These are phyloP conservation scores for Kazachstania kunashirensis DNA, from an alignment of 805 yeast species.

Conservation along the genomic window DNA sequence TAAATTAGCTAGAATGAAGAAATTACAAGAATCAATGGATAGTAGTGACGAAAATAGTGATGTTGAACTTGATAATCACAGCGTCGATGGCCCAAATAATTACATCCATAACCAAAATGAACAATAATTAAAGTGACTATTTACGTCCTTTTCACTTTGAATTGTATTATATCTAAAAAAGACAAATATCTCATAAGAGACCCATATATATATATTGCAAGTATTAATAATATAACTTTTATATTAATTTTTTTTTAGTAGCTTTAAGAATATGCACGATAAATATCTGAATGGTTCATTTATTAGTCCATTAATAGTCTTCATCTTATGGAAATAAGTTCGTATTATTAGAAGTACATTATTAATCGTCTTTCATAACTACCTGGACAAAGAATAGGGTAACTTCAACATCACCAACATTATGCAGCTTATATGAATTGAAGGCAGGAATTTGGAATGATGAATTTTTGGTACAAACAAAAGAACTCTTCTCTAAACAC, in stretches of 20 bases:
- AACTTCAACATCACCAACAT: constrained; percentile 47
- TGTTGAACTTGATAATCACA: not conserved
- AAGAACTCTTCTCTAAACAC: constrained; percentile 45
- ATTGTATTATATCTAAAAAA: too few species aligned
- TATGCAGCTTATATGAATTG: constrained; percentile 57
- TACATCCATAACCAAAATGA: not conserved
- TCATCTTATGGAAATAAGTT: too few species aligned
- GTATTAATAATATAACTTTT: too few species aligned
- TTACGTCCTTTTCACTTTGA: too few species aligned
- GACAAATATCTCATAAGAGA: too few species aligned
- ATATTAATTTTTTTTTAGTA: too few species aligned
- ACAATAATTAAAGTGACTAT: not conserved
- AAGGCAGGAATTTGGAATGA: constrained; percentile 73
- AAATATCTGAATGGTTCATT: too few species aligned
- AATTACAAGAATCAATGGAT: constrained; percentile 6
- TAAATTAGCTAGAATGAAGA: constrained; percentile 49
- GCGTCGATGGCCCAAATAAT: not conserved
- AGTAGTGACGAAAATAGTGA: constrained; percentile 3
- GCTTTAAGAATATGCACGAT: too few species aligned
- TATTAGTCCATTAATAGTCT: too few species aligned
- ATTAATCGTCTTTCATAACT: too few species aligned
- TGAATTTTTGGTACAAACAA: constrained; percentile 61
- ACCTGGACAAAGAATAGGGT: constrained; percentile 69
- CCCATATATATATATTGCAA: too few species aligned
- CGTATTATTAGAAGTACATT: too few species aligned